Conservation (phyloP, 129 eudicot genomes). For the Heracleum sosnowskyi region DNA sequence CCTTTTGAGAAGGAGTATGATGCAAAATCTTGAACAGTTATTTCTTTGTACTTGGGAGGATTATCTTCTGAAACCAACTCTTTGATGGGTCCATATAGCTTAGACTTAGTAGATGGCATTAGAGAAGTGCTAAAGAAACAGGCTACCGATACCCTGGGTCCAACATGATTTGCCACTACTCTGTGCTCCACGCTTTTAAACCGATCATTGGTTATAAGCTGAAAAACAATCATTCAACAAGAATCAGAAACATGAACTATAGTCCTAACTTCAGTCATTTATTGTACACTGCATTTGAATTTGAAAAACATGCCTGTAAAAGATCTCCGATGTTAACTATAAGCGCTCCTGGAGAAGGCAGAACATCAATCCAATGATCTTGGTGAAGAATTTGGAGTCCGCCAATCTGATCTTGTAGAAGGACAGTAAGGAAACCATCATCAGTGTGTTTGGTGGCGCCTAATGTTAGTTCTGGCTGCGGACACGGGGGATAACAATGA, state of each 20-base stretch:
- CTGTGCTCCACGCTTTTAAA: constrained; percentile 43
- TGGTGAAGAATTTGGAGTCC: constrained; percentile 2
- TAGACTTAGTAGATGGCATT: constrained; percentile 16
- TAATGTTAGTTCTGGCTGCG: constrained; percentile 5
- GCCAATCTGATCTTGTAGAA: background rate
- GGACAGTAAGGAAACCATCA: background rate
- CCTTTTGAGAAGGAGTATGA: constrained; percentile 21
- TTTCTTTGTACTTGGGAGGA: constrained; percentile 26
- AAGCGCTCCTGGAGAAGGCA: background rate
- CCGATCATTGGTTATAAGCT: constrained; percentile 43
- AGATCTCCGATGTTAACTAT: background rate
- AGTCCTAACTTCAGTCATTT: background rate
- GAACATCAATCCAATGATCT: background rate
- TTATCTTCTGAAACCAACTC: constrained; percentile 20
- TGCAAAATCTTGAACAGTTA: constrained; percentile 22
- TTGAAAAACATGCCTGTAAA: too few species aligned
- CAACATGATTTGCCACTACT: constrained; percentile 27
- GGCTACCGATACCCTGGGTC: constrained; percentile 52
- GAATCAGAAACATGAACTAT: background rate
- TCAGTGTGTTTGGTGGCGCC: constrained; percentile 2
- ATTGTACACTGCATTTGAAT: background rate
- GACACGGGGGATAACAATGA: background rate
- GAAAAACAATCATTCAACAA: background rate
- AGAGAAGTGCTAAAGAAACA: constrained; percentile 32
- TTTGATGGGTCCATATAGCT: constrained; percentile 42